Evolutionary conservation across 148 eudicot genomes (phyloP), one percentile per base, ranked within the genome.

Genomic region (Rhododendron kiyosumense): DNA sequence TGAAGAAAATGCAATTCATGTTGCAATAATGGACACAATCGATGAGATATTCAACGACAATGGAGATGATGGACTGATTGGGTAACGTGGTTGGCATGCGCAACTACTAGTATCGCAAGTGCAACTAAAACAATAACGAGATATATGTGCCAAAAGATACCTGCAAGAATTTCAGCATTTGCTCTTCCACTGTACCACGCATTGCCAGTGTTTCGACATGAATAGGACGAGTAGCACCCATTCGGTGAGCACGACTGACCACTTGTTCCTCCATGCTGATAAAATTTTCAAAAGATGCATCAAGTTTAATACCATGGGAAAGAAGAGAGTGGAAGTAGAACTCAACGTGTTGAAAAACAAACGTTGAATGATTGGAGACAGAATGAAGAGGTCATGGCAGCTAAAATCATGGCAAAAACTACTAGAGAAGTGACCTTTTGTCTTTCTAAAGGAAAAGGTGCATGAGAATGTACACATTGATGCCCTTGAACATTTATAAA

Each of bases 171-270:
- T 90, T 92, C 89, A 97, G 78, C 99, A 97, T 97, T 89, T 95
- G 98, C 91, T 95, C 96, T 91, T 97, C 99, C 87, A 97, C 94
- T 82, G 99, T 97, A 85, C 97, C 98, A 84, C 87, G 91, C 99
- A 97, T 97, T 61, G 98, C 99, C 87, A 97, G 87, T 38, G 98
- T 97, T 91, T 97, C 98, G 43, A 97, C 99, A 88, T 91, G 89
- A 87, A 97, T 91, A 52, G 99, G 98, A 88, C 95, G 96, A 63
- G 90, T 89, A 77, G 99, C 99, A 88, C 99, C 99, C 99, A 97
- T 95, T 74, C 99, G 94, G 86, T 97, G 99, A 91, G 99, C 99
- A 85, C 99, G 98, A 95, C 99, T 97, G 54, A 97, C 95, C 78
- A 97, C 99, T 89, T 97, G 99, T 85, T 97, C 99, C 91, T 97